phyloP scores from a whole-genome alignment of 148 eudicot species.

The Nepenthes gracilis region DNA sequence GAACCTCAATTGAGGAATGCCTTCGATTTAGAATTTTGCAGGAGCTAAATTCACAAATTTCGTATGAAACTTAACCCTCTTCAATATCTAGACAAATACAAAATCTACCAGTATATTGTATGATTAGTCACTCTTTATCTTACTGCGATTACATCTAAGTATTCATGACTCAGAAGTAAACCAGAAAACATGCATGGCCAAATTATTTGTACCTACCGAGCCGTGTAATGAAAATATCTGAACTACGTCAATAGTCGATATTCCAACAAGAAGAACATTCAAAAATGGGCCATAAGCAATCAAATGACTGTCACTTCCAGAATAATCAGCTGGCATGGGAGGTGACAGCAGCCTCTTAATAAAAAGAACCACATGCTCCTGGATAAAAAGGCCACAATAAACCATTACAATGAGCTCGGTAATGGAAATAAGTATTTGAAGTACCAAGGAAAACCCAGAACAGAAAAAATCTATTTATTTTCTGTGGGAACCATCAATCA shows the following conservation, averaged over 20 bases:
- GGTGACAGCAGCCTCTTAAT: constrained; percentile 74
- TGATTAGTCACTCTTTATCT: too few species aligned
- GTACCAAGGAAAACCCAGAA: background rate
- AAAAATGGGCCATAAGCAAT: constrained; percentile 53
- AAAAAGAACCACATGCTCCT: constrained; percentile 72
- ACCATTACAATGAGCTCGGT: background rate
- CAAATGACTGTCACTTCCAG: constrained; percentile 77
- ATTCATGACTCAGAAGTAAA: background rate
- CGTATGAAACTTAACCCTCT: too few species aligned
- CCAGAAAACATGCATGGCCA: background rate
- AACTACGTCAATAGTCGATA: constrained; percentile 62
- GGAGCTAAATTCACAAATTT: too few species aligned
- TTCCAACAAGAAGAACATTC: constrained; percentile 75
- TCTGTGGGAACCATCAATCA: background rate
- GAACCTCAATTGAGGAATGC: too few species aligned
- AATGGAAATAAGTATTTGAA: background rate
- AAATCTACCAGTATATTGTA: too few species aligned
- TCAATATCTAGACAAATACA: too few species aligned
- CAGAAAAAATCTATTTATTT: background rate
- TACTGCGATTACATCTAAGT: too few species aligned
- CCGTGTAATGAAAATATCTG: constrained; percentile 96
- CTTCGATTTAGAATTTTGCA: too few species aligned
- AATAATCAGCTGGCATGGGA: constrained; percentile 51
- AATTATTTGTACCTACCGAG: constrained; percentile 37
- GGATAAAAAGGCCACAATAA: constrained; percentile 12